Base-by-base conservation (phyloP, 371 early-diverging fungal species). In the Mortierella sp. region DNA sequence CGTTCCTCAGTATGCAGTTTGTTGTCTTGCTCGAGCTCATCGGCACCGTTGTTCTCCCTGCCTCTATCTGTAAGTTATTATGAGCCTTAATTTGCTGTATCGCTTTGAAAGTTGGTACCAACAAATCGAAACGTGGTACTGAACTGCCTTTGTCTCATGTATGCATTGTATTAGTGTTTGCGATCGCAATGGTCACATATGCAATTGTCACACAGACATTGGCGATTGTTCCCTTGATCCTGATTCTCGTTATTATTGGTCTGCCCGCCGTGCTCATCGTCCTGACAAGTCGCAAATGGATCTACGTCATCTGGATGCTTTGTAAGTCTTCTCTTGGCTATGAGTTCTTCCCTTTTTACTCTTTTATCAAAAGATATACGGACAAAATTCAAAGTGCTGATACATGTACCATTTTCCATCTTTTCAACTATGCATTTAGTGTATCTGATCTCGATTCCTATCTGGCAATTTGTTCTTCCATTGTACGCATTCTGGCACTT, bases 401-500 rank as follows among this genome's bases (percentile, higher is more conserved):
- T n/a, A n/a, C n/a, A n/a, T n/a, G n/a, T n/a, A n/a, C n/a, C n/a
- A n/a, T n/a, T n/a, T n/a, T n/a, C n/a, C n/a, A n/a, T n/a, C n/a
- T n/a, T n/a, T n/a, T n/a, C n/a, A n/a, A n/a, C 34, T 29, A 29
- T 39, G 45, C 16, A 31, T 45, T 2, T 87, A 87, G 90, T 92
- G n/a, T 93, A 90, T 70, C 71, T 93, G 31, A 68, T 86, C 48
- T 94, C 96, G 37, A 86, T 98, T 34, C 98, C 98, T 6, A 90
- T 99, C n/a, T 99, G 99, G 99, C 97, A 98, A 87, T 91, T 96
- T 74, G 85, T 96, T 11, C 90, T 99, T 8, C 99, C 99, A 4
- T 71, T 95, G 4, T 99, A 99, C 77, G 94, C 98, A 1, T 96
- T 92, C 89, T 99, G 99, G 99, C 96, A 97, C 80, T 96, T 98